Base-by-base conservation (phyloP, 2,329 filamentous ascomycete genomes). In the Ophiostoma populinum region DNA sequence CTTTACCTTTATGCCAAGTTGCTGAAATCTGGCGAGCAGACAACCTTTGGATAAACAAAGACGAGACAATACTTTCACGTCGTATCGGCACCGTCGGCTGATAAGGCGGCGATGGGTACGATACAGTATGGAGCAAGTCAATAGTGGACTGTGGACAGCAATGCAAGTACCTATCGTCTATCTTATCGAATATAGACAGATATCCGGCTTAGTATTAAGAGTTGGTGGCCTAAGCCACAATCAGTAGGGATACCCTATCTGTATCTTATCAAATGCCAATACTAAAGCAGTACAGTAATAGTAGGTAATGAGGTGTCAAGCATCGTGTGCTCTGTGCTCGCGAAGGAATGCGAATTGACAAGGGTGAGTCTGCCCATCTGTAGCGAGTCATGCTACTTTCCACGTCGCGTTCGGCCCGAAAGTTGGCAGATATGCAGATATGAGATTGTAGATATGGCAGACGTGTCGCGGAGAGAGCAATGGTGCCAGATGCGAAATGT, bases 241-340 rank as follows among this genome's bases (percentile, higher is more conserved):
- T 12, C 28, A 20, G 28, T 13, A 30, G 17, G 10, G 28, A 20
- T 30, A 30, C 8, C 28, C 28, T 30, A 30, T 29, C 27, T 29
- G 16, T n/a, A n/a, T 30, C 28, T 30, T 30, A 20, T 30, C 18
- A 11, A 20, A 13, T 30, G 28, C 28, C 17, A 20, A 12, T 20
- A 19, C 17, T 30, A 30, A 30, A 20, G 17, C 11, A 11, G 28
- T 30, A 30, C 28, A 30, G 28, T 30, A 30, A 30, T 30, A 19
- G 10, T 5, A 29, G 27, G 13, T n/a, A 30, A 29, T 29, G 10
- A n/a, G n/a, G n/a, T n/a, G n/a, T n/a, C n/a, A n/a, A n/a, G n/a
- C n/a, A n/a, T n/a, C n/a, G n/a, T n/a, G n/a, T n/a, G n/a, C n/a
- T n/a, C n/a, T n/a, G n/a, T n/a, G n/a, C n/a, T n/a, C n/a, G n/a